These are phyloP conservation scores for Zygoascus hellenicus DNA, from an alignment of 1,139 yeast species.

Conservation along the genomic window DNA sequence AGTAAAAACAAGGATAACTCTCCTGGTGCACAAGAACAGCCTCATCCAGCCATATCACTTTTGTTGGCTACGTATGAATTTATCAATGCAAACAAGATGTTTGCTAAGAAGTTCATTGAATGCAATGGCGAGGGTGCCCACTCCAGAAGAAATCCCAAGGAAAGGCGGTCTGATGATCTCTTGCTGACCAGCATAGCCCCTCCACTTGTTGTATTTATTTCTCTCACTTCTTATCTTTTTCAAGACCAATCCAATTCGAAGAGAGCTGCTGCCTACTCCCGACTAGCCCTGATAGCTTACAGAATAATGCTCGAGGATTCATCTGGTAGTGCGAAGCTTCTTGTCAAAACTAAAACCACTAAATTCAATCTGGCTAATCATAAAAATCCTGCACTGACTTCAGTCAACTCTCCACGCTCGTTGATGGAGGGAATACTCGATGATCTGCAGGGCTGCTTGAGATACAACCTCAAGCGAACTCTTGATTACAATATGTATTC, in stretches of 20 bases:
- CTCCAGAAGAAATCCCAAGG: background rate
- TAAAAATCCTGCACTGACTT: constrained; percentile 26
- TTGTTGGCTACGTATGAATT: constrained; percentile 36
- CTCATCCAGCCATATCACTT: constrained; percentile 26
- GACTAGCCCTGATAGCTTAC: constrained; percentile 29
- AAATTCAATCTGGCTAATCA: constrained; percentile 25
- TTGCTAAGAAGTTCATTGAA: constrained; percentile 30
- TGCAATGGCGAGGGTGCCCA: constrained; percentile 17
- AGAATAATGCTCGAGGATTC: constrained; percentile 32
- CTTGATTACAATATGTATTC: constrained; percentile 31
- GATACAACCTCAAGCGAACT: constrained; percentile 31
- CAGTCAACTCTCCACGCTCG: constrained; percentile 21
- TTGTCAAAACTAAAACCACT: constrained; percentile 18
- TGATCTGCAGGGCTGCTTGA: constrained; percentile 29
- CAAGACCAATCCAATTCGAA: constrained; percentile 30
- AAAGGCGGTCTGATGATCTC: constrained; percentile 6
- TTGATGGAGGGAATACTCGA: constrained; percentile 35
- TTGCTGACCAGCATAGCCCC: constrained; percentile 6
- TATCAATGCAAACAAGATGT: constrained; percentile 33
- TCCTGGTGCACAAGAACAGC: constrained; percentile 11
- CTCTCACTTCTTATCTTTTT: constrained; percentile 30
- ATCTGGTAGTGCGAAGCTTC: constrained; percentile 19
- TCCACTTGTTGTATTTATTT: constrained; percentile 29
- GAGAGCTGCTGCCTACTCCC: constrained; percentile 29
- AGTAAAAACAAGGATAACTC: background rate